Evolutionary conservation across 495 filamentous ascomycete genomes (phyloP), one percentile per base, ranked within the genome.

Genomic region (Penicillium ochrochloron): DNA sequence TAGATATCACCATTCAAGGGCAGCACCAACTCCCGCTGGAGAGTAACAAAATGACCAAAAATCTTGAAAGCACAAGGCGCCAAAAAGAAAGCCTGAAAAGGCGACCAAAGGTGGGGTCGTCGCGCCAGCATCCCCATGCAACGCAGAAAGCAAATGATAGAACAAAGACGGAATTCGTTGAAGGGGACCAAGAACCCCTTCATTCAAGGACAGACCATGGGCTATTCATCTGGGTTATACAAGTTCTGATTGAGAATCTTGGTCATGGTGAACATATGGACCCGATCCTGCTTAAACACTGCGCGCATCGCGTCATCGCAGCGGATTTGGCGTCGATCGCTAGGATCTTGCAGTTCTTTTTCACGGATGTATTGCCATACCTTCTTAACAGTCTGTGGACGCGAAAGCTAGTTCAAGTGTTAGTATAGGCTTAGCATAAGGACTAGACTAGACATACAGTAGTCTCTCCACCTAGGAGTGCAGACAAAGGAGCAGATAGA

Each of bases 181-280:
- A 53, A 65, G 42, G 58, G 48, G 61, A 72, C 21, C 19, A n/a
- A n/a, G 12, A 33, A 23, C 15, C 23, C 39, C 33, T 7, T 29
- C 21, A 25, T 48, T 6, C 12, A 35, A 50, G 23, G 19, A 42
- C 42, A 51, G 21, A 19, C 58, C 44, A 61, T 41, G 46, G 31
- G 31, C n/a, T 55, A 89, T 78, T 90, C 89, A 57, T 89, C 88
- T 39, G 78, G 76, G 39, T 80, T 84, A 69, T 88, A 92, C 63
- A 92, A 74, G 65, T 91, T 88, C 71, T 87, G 82, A 60, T 84
- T 86, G 14, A 92, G 82, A 23, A 92, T 85, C 75, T 91, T 92
- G 79, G 95, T 97, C 93, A 97, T 97, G 46, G 92, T 93, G 72
- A 99, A 98, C 96, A 99, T 99, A 70, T 97, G 92, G 39, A 99